Base-by-base conservation (phyloP, 768 basidiomycete species). In the Boletus sensibilis region DNA sequence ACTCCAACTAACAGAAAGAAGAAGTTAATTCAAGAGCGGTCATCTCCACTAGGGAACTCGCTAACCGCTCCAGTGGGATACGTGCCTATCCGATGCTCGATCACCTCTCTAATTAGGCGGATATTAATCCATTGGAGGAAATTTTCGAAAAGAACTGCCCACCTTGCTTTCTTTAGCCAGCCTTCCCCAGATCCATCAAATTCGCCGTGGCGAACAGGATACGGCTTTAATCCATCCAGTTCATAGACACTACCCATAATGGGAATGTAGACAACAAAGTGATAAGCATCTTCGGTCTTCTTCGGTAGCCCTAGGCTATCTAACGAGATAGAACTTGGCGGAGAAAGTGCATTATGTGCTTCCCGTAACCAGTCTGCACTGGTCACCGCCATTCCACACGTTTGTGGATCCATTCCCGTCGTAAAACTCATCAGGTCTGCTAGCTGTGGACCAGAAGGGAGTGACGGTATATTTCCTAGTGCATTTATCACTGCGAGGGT, bases 401-500 rank as follows among this genome's bases (percentile, higher is more conserved):
- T 92, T 69, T 91, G 87, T 9, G 94, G 82, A 66, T 94, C 94
- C 88, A 98, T 90, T 21, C 87, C 93, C 18, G 78, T 73, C 1
- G 90, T 87, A 66, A 98, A 98, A 43, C 76, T 82, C 60, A 87
- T 74, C 42, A 97, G 74, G 42, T 94, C 87, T 23, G 78, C 75
- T 13, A 97, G 79, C 64, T 90, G 86, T 7, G 82, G 67, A 9
- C 90, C 89, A 59, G 78, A 78, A 44, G 78, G 72, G 9, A 91
- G 76, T 3, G 79, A 79, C 3, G 84, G 83, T 50, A 92, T 87
- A 69, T 92, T 94, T 56, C 88, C 90, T 21, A 96, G 80, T 29
- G 91, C 92, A 67, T 98, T 97, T 56, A 97, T 75, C 34, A 96
- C 92, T 5, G 94, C 95, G 33, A 97, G 76, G n/a, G 94, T 96